These are phyloP conservation scores for Cytospora piceicola DNA, from an alignment of 2,329 filamentous ascomycete genomes.

Conservation along the genomic window DNA sequence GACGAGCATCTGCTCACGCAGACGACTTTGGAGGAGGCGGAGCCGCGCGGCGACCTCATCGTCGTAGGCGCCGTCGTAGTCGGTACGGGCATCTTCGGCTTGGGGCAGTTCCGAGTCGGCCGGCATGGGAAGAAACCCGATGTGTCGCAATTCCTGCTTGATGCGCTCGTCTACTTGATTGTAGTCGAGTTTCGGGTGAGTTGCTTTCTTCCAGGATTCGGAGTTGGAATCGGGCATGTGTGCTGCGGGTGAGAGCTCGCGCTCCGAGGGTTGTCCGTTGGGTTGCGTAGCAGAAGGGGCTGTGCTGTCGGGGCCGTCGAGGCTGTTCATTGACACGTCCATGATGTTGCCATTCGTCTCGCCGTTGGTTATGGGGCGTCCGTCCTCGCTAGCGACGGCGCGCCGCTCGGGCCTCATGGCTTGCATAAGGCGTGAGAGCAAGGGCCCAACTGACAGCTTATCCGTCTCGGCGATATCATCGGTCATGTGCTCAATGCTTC, in stretches of 20 bases:
- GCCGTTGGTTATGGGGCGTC: slow-evolving; percentile 55
- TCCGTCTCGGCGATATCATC: slow-evolving; percentile 89
- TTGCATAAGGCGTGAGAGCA: slow-evolving; percentile 80
- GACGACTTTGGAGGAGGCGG: slow-evolving; percentile 78
- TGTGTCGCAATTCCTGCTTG: slow-evolving; percentile 86
- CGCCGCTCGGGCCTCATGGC: slow-evolving; percentile 78
- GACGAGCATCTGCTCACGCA: slow-evolving; percentile 80
- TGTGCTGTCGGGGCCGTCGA: slow-evolving; percentile 50
- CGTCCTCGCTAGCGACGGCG: slow-evolving; percentile 52
- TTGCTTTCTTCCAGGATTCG: slow-evolving; percentile 78
- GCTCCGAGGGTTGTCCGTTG: slow-evolving; percentile 34
- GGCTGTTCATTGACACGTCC: slow-evolving; percentile 60
- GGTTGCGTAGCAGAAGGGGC: slow-evolving; percentile 24
- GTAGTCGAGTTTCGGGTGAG: slow-evolving; percentile 79
- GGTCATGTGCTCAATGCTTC: slow-evolving; percentile 82
- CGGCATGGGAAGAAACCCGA: slow-evolving; percentile 74
- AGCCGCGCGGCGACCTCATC: slow-evolving; percentile 92
- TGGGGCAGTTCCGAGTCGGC: slow-evolving; percentile 32
- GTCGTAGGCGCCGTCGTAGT: slow-evolving; percentile 89
- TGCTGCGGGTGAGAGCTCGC: slow-evolving; percentile 68
- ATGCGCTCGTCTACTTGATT: slow-evolving; percentile 86
- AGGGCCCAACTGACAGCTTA: slow-evolving; percentile 82
- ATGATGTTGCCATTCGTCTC: slow-evolving; percentile 44
- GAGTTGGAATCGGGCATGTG: slow-evolving; percentile 77
- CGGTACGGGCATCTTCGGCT: slow-evolving; percentile 48